Base-by-base conservation (phyloP, 257 asterid genomes). In the Ocimum tenuiflorum region DNA sequence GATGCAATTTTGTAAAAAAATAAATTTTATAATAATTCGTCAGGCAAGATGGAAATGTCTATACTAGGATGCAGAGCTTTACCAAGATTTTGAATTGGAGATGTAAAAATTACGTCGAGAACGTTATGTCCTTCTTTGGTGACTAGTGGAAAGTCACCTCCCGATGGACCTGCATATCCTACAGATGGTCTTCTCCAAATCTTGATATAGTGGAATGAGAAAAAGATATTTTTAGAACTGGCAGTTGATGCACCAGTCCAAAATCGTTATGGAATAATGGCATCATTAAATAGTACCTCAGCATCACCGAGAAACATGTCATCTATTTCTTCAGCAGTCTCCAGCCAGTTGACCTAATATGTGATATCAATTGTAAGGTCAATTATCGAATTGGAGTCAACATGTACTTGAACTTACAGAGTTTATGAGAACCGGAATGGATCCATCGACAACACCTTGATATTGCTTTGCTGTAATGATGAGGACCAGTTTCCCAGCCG, bases 261-360 rank as follows among this genome's bases (percentile, higher is more conserved):
- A 36, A 1, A 6, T 36, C 8, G 12, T 23, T 15, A 35, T 15
- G 19, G 53, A 22, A 36, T 52, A 56, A 55, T 12, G 9, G 14
- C 24, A 17, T 27, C 20, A 49, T 51, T n/a, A 24, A 46, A 14
- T n/a, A 60, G 65, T 73, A 87, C 95, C 95, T 88, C 95, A 17
- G 94, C 95, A 81, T 88, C 95, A 17, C 95, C 95, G 14, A 88
- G 86, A 72, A 88, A 88, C 41, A 88, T 72, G 64, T 88, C 91
- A n/a, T 83, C 95, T 68, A 83, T 81, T 77, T 80, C 95, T 80
- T 88, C 95, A 72, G 95, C 95, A 12, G 79, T 85, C 55, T 83
- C 94, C 85, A 88, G 51, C 95, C 95, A 85, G 74, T 80, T 81
- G 65, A 82, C 33, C 92, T 88, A 84, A 62, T 45, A 67, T 23